These are phyloP conservation scores for Candida tallmaniae DNA, from an alignment of 805 yeast species.

Conservation along the genomic window DNA sequence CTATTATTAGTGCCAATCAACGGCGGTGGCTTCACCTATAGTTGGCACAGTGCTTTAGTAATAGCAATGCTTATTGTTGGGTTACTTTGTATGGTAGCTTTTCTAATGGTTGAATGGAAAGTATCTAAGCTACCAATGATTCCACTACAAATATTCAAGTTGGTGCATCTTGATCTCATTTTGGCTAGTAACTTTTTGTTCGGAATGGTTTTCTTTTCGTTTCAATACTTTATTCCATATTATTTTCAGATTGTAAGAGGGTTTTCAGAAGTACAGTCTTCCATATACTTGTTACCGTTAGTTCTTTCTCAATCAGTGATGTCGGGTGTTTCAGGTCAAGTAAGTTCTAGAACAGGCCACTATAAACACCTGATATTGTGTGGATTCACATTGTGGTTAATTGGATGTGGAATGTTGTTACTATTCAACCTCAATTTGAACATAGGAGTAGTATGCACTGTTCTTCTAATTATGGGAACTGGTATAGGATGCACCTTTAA, in stretches of 20 bases:
- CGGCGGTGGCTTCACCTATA: constrained; percentile 57
- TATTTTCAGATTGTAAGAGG: constrained; percentile 31
- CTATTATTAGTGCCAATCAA: constrained; percentile 49
- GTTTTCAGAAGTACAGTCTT: constrained; percentile 31
- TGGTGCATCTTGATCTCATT: constrained; percentile 27
- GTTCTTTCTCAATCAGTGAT: constrained; percentile 39
- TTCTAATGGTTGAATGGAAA: constrained; percentile 48
- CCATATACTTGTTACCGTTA: constrained; percentile 40
- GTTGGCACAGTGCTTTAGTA: constrained; percentile 46
- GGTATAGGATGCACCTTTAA: constrained; percentile 52
- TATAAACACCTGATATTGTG: constrained; percentile 36
- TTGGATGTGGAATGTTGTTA: constrained; percentile 36
- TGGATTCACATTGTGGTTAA: constrained; percentile 41
- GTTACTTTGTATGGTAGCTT: constrained; percentile 29
- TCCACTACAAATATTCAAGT: constrained; percentile 43
- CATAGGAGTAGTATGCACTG: constrained; percentile 24
- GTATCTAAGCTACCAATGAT: constrained; percentile 50
- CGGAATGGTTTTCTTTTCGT: constrained; percentile 46
- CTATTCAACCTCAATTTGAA: constrained; percentile 24
- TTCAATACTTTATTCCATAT: constrained; percentile 38
- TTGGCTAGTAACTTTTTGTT: constrained; percentile 36
- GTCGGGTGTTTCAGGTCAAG: constrained; percentile 42
- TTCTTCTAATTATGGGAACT: constrained; percentile 16
- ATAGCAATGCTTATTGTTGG: constrained; percentile 34
- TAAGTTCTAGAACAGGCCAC: constrained; percentile 40